phyloP scores from a whole-genome alignment of 179 eudicot genomes.

The Spinacia oleracea region DNA sequence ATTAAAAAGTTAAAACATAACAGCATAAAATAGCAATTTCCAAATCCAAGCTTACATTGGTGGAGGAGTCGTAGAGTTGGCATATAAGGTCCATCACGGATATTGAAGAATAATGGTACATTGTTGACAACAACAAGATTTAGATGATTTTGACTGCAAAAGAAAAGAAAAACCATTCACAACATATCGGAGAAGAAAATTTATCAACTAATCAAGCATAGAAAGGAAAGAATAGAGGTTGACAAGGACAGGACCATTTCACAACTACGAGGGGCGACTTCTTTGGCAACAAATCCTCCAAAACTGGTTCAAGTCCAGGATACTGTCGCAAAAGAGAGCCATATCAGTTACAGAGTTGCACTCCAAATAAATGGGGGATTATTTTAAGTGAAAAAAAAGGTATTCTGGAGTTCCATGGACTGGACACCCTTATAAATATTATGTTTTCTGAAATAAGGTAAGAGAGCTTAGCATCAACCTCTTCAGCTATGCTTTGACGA shows the following conservation, averaged over 20 bases:
- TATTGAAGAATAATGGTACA: constrained; percentile 87
- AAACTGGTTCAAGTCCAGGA: constrained; percentile 92
- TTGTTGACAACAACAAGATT: constrained; percentile 91
- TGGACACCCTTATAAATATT: not conserved
- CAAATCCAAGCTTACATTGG: constrained; percentile 57
- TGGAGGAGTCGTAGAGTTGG: constrained; percentile 96
- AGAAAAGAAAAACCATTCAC: constrained; percentile 9
- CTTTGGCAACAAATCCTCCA: constrained; percentile 95
- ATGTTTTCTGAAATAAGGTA: not conserved
- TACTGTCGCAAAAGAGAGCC: constrained; percentile 54
- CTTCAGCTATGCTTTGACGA: constrained; percentile 91
- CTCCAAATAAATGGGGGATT: not conserved
- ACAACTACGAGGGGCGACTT: constrained; percentile 91
- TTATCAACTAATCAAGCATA: not conserved
- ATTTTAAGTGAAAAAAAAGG: not conserved
- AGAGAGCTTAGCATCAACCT: constrained; percentile 44
- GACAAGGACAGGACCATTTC: constrained; percentile 60
- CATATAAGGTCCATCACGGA: constrained; percentile 99
- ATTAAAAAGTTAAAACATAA: not conserved
- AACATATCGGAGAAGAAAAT: not conserved
- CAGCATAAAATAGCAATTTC: not conserved
- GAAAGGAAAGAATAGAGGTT: not conserved
- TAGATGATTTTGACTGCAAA: constrained; percentile 86
- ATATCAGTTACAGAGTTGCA: constrained; percentile 14
- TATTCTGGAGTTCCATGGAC: not conserved